These are phyloP conservation scores for Ramalina peruviana DNA, from an alignment of 495 filamentous ascomycete species.

Conservation along the genomic window DNA sequence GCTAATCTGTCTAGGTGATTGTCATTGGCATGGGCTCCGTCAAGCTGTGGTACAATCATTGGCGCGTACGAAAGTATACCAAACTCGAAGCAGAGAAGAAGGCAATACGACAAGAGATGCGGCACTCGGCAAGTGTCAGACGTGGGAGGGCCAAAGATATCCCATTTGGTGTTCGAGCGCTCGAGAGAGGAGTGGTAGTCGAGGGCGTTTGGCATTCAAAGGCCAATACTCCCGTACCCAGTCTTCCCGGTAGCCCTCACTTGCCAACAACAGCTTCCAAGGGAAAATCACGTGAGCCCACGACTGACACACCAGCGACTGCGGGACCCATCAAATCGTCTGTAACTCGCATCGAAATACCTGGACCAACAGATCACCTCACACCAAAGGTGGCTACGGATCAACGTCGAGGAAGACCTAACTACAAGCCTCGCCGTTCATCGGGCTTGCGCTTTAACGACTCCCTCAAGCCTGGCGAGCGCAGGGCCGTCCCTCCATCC, in stretches of 20 bases:
- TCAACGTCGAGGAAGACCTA: not conserved
- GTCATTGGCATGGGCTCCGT: constrained; percentile 32
- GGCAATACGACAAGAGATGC: constrained; percentile 34
- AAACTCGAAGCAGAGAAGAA: constrained; percentile 50
- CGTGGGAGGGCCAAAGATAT: constrained; percentile 40
- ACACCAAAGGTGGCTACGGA: constrained; percentile 14
- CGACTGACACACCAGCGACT: constrained; percentile 1
- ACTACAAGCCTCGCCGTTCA: constrained; percentile 23
- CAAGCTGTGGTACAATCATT: constrained; percentile 43
- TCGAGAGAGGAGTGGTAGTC: constrained; percentile 73
- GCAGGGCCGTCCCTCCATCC: not conserved
- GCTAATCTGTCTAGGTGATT: constrained; percentile 31
- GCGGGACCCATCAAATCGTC: not conserved
- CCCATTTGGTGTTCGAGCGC: constrained; percentile 78
- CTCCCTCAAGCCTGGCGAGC: constrained; percentile 1
- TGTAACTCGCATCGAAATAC: constrained; percentile 11
- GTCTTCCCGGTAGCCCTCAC: constrained; percentile 15
- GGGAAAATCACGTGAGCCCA: not conserved
- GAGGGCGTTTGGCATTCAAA: constrained; percentile 83
- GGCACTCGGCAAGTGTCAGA: constrained; percentile 21
- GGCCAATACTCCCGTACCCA: constrained; percentile 39
- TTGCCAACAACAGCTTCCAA: constrained; percentile 4
- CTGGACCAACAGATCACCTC: constrained; percentile 4
- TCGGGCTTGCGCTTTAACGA: constrained; percentile 22
- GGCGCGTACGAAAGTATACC: constrained; percentile 49